Conservation (phyloP, 2,329 filamentous ascomycete species). For the Clathrospora elynae region DNA sequence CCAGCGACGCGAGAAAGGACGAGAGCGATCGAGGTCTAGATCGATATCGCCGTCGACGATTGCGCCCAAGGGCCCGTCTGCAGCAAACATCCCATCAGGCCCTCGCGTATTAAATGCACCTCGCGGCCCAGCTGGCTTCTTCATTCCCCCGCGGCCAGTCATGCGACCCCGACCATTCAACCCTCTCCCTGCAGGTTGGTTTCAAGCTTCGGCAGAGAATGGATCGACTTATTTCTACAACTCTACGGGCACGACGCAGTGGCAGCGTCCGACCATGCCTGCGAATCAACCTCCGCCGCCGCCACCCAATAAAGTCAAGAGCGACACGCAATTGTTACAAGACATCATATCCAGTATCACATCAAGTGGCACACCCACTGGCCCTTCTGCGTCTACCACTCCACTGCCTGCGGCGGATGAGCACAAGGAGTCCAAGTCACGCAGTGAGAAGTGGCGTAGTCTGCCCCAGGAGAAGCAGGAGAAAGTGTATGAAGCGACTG, state of each 20-base stretch:
- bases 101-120: slow-evolving; percentile 61
- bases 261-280: slow-evolving; percentile 75
- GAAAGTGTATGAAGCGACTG: slow-evolving; percentile 92
- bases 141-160: slow-evolving; percentile 58
- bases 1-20: slow-evolving; percentile 60
- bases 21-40: slow-evolving; percentile 56
- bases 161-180: slow-evolving; percentile 59
- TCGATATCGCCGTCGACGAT: slow-evolving; percentile 53
- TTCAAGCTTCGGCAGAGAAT: slow-evolving; percentile 67
- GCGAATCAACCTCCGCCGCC: slow-evolving; percentile 63
- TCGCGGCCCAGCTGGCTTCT: slow-evolving; percentile 55
- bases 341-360: slow-evolving; percentile 78
- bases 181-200: slow-evolving; percentile 83
- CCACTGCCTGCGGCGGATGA: slow-evolving; percentile 64
- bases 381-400: slow-evolving; percentile 65
- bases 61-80: slow-evolving; percentile 50
- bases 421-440: slow-evolving; percentile 58
- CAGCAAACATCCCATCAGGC: slow-evolving; percentile 48
- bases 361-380: slow-evolving; percentile 63
- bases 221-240: slow-evolving; percentile 88
- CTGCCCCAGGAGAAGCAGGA: slow-evolving; percentile 82
- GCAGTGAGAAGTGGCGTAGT: slow-evolving; percentile 71
- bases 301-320: slow-evolving; percentile 65
- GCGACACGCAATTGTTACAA: slow-evolving; percentile 76
- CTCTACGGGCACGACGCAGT: slow-evolving; percentile 72